These are phyloP conservation scores for Odonthalia washingtoniensis DNA, from an alignment of 31 red algal species.

Conservation along the genomic window DNA sequence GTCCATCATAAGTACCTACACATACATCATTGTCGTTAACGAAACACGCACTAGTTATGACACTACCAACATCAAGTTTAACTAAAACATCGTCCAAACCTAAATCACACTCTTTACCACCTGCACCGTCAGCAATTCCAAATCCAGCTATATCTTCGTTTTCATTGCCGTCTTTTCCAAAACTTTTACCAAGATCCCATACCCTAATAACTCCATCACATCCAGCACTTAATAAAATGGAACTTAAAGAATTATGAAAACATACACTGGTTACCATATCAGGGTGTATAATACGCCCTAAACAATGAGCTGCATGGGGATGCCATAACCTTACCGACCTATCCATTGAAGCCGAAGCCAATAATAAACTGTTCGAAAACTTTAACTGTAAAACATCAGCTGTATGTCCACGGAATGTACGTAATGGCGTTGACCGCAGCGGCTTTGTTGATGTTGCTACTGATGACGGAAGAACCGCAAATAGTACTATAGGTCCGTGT, in stretches of 20 bases:
- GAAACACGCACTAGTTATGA: constrained; percentile 3
- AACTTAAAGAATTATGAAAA: constrained; percentile 73
- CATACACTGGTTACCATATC: constrained; percentile 84
- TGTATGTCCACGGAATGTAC: constrained; percentile 68
- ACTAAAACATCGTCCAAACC: constrained; percentile 64
- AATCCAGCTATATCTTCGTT: too few species aligned
- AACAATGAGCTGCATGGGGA: constrained; percentile 56
- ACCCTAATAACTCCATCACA: constrained; percentile 73
- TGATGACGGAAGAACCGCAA: constrained; percentile 28
- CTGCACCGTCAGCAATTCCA: constrained; percentile 41
- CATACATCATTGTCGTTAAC: constrained; percentile 1
- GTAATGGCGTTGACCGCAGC: constrained; percentile 32
- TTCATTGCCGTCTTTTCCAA: too few species aligned
- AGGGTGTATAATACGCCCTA: constrained; percentile 82
- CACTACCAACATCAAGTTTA: constrained; percentile 34
- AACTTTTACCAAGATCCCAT: constrained; percentile 55
- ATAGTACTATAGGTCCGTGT: constrained; percentile 54
- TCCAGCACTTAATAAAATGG: constrained; percentile 69
- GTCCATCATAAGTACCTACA: constrained; percentile 14
- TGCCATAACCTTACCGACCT: constrained; percentile 90
- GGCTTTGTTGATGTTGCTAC: background rate
- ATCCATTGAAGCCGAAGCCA: constrained; percentile 86
- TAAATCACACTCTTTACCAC: constrained; percentile 13
- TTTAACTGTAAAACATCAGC: constrained; percentile 75
- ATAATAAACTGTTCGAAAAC: constrained; percentile 68